A percentile compares a stretch with the other conserved stretches of the same genome.
phyloP scores from a whole-genome alignment of 306 rosid genomes.

The Cicer arietinum region DNA sequence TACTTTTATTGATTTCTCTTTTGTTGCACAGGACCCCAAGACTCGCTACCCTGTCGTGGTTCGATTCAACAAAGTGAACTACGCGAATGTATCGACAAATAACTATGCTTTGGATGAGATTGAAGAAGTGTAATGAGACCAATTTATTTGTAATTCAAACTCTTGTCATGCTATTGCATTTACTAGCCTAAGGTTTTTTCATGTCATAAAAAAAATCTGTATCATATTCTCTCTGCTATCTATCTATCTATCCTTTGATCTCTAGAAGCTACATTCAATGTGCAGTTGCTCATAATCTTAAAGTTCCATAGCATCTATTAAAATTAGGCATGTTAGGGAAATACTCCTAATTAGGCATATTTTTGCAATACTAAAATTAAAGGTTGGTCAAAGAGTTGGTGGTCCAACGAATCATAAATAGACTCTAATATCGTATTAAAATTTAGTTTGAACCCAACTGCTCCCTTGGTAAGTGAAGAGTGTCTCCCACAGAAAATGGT shows the following conservation, averaged over 20 bases:
- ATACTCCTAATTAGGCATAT: not conserved
- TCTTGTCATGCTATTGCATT: slow-evolving; percentile 52
- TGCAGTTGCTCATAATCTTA: slow-evolving; percentile 37
- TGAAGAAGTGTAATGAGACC: slow-evolving; percentile 63
- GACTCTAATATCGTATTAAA: too few species aligned
- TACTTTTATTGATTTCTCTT: slow-evolving; percentile 6
- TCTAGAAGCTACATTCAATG: slow-evolving; percentile 44
- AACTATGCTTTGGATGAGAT: slow-evolving; percentile 92
- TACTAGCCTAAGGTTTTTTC: slow-evolving; percentile 45
- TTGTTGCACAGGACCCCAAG: slow-evolving; percentile 68
- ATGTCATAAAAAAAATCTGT: slow-evolving; percentile 48
- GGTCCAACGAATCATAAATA: too few species aligned
- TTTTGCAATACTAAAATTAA: too few species aligned
- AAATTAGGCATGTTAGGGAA: slow-evolving; percentile 31
- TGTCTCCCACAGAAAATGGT: not conserved
- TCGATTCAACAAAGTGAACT: slow-evolving; percentile 83
- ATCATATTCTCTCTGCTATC: slow-evolving; percentile 58
- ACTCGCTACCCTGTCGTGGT: slow-evolving; percentile 88
- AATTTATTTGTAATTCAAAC: slow-evolving; percentile 50
- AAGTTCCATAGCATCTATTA: not conserved
- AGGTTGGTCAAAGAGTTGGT: too few species aligned
- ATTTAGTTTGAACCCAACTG: too few species aligned
- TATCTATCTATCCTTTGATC: slow-evolving; percentile 36
- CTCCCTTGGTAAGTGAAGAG: too few species aligned
- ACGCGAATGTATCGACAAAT: slow-evolving; percentile 88